Evolutionary conservation across 306 rosid genomes (phyloP).

Genomic region (Macrotyloma uniflorum): DNA sequence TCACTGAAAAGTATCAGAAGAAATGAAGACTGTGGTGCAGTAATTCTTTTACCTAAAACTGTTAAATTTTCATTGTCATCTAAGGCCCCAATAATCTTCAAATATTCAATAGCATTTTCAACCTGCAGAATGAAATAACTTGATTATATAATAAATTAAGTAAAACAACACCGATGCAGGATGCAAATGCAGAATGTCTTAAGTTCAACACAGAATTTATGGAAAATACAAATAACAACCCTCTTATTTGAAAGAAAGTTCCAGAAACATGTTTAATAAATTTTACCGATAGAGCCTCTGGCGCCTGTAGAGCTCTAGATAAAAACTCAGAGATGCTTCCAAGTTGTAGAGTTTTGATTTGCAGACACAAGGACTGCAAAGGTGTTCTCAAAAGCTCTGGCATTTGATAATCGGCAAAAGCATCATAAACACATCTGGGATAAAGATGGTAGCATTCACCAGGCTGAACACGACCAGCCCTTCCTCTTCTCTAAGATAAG

Average conservation of each 20-base stretch:
- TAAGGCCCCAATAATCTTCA: conserved; percentile 85
- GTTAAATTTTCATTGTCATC: conserved; percentile 89
- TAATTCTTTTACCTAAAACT: conserved; percentile 65
- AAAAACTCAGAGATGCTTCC: conserved; percentile 94
- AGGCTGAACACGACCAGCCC: conserved; percentile 98
- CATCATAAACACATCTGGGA: conserved; percentile 86
- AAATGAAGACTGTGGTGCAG: conserved; percentile 33
- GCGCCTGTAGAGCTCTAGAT: conserved; percentile 93
- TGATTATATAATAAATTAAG: conserved; percentile 28
- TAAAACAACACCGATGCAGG: conserved; percentile 26
- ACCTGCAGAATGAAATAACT: conserved; percentile 59
- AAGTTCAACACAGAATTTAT: conserved; percentile 14
- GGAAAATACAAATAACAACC: conserved; percentile 24
- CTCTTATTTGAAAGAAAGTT: conserved; percentile 31
- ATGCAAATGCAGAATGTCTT: conserved; percentile 17
- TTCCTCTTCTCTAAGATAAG: conserved; percentile 84
- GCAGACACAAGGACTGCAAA: conserved; percentile 92
- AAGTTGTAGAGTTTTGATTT: conserved; percentile 91
- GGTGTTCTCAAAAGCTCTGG: conserved; percentile 98
- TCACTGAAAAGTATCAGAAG: conserved; percentile 13
- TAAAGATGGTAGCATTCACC: conserved; percentile 94
- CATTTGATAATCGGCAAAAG: conserved; percentile 88
- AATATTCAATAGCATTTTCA: conserved; percentile 93
- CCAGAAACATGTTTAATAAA: conserved; percentile 34
- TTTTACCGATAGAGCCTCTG: conserved; percentile 84